These are phyloP conservation scores for Penicillium waksmanii DNA, from an alignment of 495 filamentous ascomycete species.

Conservation along the genomic window DNA sequence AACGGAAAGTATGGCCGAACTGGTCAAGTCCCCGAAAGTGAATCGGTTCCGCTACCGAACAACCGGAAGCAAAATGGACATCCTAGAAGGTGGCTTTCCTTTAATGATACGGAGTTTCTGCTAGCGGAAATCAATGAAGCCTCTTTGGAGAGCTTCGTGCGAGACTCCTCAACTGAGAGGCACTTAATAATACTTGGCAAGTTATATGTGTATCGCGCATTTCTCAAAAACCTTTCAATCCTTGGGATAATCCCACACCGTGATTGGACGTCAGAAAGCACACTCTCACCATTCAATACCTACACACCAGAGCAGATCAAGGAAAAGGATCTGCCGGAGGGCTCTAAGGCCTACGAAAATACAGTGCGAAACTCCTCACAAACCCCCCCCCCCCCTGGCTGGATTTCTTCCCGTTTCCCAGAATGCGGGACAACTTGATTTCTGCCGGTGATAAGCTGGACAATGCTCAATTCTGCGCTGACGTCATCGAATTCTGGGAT, in stretches of 20 bases:
- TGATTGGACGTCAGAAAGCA: not conserved
- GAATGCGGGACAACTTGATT: constrained; percentile 3
- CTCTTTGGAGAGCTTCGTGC: not conserved
- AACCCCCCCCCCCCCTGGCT: constrained; percentile 53
- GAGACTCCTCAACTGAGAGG: not conserved
- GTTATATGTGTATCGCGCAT: not conserved
- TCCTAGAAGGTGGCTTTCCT: not conserved
- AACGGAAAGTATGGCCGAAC: not conserved
- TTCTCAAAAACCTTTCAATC: not conserved
- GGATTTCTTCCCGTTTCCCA: constrained; percentile 49
- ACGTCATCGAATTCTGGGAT: constrained; percentile 37
- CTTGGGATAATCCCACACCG: not conserved
- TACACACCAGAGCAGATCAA: not conserved
- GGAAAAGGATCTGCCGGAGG: not conserved
- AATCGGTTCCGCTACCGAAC: not conserved
- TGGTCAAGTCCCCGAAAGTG: not conserved
- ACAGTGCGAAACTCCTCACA: constrained; percentile 37
- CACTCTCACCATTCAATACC: not conserved
- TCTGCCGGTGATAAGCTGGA: not conserved
- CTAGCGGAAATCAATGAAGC: not conserved
- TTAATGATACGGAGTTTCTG: not conserved
- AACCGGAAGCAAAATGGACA: not conserved
- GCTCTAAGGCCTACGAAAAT: not conserved
- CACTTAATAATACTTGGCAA: not conserved
- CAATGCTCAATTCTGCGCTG: not conserved